Base-by-base conservation (phyloP, 2,329 filamentous ascomycete species). In the Scedosporium boydii region DNA sequence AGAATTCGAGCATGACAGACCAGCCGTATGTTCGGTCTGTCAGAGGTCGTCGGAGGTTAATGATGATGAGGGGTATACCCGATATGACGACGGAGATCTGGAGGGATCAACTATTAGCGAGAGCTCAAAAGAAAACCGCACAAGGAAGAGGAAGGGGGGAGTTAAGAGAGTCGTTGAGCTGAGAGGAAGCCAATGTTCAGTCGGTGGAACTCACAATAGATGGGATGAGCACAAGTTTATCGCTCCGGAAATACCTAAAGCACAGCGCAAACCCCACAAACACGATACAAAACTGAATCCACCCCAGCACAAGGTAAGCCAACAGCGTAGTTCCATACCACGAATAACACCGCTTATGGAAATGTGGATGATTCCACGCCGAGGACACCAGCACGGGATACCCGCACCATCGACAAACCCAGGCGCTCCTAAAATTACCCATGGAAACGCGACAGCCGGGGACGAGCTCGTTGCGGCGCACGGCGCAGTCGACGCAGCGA, bases 391-490 rank as follows among this genome's bases (percentile, higher is more conserved):
- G 65, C 38, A 78, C 69, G 6, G 77, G 77, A 63, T 69, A 73
- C 0, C 78, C 77, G 67, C 78, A 80, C 72, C 76, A 80, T 6
- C 77, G 73, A 55, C 78, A 80, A 10, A 77, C 70, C 70, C 72
- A 78, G 29, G 73, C 71, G 4, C 65, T 67, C 9, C 67, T 65
- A 18, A 67, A 67, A 53, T 75, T 75, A 5, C 70, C 76, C 51
- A 80, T 69, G 0, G 66, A 66, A n/a, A 77, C 71, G 65, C 68
- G 70, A n/a, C 67, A 66, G 4, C 77, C 77, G 3, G 77, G 70
- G 18, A 69, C 67, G 6, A 75, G 72, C 6, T 77, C 76, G 12
- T 70, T 67, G 4, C 66, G 64, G 16, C 67, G 67, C 14, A 74
- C 68, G 7, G 75, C 71, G 63, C 78, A 80, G 23, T 69, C 66